Evolutionary conservation across 1,284 basidiomycete genomes (phyloP).

Genomic region (Mycena citricolor): DNA sequence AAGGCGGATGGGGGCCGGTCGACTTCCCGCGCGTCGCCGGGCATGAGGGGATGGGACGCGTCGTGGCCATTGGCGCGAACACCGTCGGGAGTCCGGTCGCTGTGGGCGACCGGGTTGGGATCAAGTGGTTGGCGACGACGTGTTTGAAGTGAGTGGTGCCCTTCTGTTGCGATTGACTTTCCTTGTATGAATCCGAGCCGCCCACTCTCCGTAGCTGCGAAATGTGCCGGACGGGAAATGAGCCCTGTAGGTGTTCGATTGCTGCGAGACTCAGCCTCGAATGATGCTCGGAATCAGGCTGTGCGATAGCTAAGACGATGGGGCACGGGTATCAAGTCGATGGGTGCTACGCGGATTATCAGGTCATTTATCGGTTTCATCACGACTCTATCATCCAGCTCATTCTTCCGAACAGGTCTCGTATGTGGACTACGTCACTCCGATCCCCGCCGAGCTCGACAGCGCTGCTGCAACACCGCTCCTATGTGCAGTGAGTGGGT

Average conservation of each 20-base stretch:
- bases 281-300: slow-evolving; percentile 33
- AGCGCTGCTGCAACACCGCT: slow-evolving; percentile 63
- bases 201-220: slow-evolving; percentile 43
- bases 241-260: slow-evolving; percentile 41
- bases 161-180: no score
- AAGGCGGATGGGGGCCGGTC: slow-evolving; percentile 54
- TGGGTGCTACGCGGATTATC: slow-evolving; percentile 54
- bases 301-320: slow-evolving; percentile 36
- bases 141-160: slow-evolving; percentile 43
- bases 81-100: slow-evolving; percentile 46
- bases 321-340: slow-evolving; percentile 60
- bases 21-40: slow-evolving; percentile 67
- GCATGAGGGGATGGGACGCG: slow-evolving; percentile 58
- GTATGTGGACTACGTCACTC: slow-evolving; percentile 64
- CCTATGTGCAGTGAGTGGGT: slow-evolving; percentile 56
- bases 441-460: slow-evolving; percentile 57
- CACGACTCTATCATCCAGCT: not conserved
- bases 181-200: not conserved
- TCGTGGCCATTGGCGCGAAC: slow-evolving; percentile 66
- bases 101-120: slow-evolving; percentile 67
- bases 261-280: slow-evolving; percentile 4
- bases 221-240: slow-evolving; percentile 57
- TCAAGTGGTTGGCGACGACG: slow-evolving; percentile 71
- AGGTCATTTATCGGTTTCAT: slow-evolving; percentile 20
- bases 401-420: slow-evolving; percentile 43